phyloP scores from a whole-genome alignment of 345 rosid genomes.

The Melaleuca quinquenervia region DNA sequence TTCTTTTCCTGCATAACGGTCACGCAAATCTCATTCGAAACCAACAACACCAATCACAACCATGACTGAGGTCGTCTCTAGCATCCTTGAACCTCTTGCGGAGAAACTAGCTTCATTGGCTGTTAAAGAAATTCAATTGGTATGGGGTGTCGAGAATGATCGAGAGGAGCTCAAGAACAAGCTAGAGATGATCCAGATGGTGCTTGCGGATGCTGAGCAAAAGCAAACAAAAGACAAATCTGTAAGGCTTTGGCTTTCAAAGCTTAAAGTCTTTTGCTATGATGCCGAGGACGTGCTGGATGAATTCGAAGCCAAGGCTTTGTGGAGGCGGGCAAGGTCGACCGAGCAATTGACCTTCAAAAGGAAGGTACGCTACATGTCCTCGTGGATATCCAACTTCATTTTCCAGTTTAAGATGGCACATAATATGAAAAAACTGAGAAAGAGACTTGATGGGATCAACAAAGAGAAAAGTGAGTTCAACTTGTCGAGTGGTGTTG shows the following conservation, averaged over 20 bases:
- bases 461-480: not conserved
- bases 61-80: not conserved
- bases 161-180: not conserved
- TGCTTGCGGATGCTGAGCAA: slow-evolving; percentile 6
- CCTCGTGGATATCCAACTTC: not conserved
- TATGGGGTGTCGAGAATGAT: not conserved
- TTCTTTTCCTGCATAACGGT: not conserved
- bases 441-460: not conserved
- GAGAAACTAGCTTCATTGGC: too few relatives aligned
- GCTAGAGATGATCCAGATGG: not conserved
- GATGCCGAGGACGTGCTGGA: slow-evolving; percentile 10
- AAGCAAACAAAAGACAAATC: not conserved
- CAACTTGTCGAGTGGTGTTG: not conserved
- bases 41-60: not conserved
- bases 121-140: too few relatives aligned
- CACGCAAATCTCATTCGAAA: not conserved
- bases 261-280: slow-evolving; percentile 1
- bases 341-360: not conserved
- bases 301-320: not conserved
- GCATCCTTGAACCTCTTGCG: too few relatives aligned
- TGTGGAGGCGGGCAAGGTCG: not conserved
- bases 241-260: not conserved
- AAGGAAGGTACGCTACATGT: not conserved
- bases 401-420: not conserved
- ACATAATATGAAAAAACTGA: not conserved